Evolutionary conservation across 2,329 filamentous ascomycete genomes (phyloP).

Genomic region (Colletotrichum higginsianum): DNA sequence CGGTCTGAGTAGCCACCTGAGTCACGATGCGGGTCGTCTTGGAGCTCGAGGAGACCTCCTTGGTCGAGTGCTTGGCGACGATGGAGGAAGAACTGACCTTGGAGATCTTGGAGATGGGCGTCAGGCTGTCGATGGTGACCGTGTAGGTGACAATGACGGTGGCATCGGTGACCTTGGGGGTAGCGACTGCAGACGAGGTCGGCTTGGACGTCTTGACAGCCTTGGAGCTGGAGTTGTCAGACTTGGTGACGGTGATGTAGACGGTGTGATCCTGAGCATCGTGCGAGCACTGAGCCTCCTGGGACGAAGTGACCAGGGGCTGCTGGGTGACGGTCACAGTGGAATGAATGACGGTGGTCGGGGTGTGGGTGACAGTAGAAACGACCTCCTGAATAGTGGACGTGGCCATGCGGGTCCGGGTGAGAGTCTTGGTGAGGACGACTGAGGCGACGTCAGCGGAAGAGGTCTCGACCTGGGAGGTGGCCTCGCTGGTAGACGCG

Average conservation of each 20-base stretch:
- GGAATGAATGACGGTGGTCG: constrained; percentile 18
- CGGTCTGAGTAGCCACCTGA: constrained; percentile 30
- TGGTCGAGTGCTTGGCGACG: constrained; percentile 7
- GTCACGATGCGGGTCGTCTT: constrained; percentile 24
- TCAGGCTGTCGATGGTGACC: constrained; percentile 32
- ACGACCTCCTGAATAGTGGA: constrained; percentile 23
- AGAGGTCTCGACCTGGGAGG: constrained; percentile 19
- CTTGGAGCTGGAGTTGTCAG: constrained; percentile 15
- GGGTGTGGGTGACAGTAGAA: constrained; percentile 31
- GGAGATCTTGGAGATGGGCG: constrained; percentile 10
- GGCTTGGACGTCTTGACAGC: constrained; percentile 1
- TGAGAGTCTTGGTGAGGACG: constrained; percentile 38
- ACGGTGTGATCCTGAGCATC: constrained; percentile 34
- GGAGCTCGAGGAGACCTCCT: constrained; percentile 8
- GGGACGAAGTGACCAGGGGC: background rate
- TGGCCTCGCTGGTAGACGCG: constrained; percentile 6
- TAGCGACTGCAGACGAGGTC: constrained; percentile 2
- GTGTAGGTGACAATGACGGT: constrained; percentile 38
- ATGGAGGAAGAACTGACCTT: constrained; percentile 20
- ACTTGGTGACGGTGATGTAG: constrained; percentile 41
- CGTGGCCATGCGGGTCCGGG: constrained; percentile 20
- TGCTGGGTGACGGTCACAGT: constrained; percentile 17
- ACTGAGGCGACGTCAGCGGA: constrained; percentile 24
- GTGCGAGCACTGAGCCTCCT: constrained; percentile 24
- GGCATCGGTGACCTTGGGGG: constrained; percentile 15